Percentiles rank a stretch among this genome's conserved stretches.
phyloP scores from a whole-genome alignment of 768 basidiomycete species.

The Leccinum broughii region DNA sequence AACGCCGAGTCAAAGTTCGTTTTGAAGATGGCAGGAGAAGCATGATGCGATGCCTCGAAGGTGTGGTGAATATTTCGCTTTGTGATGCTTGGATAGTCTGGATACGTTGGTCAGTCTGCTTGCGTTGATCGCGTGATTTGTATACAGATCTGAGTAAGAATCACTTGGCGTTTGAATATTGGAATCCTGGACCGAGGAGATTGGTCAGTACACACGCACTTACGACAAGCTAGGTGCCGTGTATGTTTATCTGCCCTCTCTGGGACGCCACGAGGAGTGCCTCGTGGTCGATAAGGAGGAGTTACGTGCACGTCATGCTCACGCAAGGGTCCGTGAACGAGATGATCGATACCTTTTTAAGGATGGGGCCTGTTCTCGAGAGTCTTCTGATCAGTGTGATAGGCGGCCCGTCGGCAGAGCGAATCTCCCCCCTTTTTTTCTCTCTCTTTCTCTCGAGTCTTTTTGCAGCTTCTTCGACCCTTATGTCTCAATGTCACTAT shows the following conservation, averaged over 20 bases:
- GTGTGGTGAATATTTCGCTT: not conserved
- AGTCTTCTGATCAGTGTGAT: not conserved
- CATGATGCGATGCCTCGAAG: constrained; percentile 10
- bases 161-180: not conserved
- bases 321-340: not conserved
- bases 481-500: not conserved
- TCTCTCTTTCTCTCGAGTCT: not conserved
- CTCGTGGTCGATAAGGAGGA: not conserved
- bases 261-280: not conserved
- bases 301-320: not conserved
- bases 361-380: not conserved
- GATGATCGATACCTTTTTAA: not conserved
- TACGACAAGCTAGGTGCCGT: not conserved
- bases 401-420: not conserved
- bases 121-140: not conserved
- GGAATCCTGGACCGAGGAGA: not conserved
- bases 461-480: not conserved
- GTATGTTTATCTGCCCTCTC: not conserved
- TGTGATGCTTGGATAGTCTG: not conserved
- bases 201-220: not conserved
- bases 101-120: not conserved
- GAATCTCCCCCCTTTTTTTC: not conserved
- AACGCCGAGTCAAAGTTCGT: constrained; percentile 25
- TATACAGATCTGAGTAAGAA: not conserved
- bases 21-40: constrained; percentile 24